phyloP scores from a whole-genome alignment of 2,329 filamentous ascomycete genomes.

The Trichoderma atroviride region DNA sequence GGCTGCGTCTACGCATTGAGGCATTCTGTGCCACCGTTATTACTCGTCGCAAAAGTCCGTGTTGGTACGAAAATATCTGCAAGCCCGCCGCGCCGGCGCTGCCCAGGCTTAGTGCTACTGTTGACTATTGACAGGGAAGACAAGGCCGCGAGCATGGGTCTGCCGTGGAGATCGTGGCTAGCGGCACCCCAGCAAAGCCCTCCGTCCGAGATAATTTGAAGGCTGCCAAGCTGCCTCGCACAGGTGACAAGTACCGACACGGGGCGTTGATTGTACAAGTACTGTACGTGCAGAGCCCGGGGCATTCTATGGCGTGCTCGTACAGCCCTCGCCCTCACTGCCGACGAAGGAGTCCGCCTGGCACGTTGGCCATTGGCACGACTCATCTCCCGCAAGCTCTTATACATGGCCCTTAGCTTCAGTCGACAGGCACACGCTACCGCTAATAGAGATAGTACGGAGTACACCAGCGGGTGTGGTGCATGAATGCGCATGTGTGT shows the following conservation, averaged over 20 bases:
- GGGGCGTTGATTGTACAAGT: conserved; percentile 5
- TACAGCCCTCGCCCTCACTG: neutral
- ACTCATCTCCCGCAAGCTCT: conserved; percentile 8
- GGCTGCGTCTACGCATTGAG: neutral
- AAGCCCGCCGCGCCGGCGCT: conserved; percentile 12
- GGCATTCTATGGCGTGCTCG: neutral
- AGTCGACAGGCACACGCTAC: conserved; percentile 10
- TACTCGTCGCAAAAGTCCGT: neutral
- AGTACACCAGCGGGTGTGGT: conserved; percentile 17
- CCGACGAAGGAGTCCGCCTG: neutral
- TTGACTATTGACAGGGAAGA: conserved; percentile 15
- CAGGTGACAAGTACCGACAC: conserved; percentile 7
- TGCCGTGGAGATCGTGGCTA: conserved; percentile 24
- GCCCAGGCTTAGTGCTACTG: neutral
- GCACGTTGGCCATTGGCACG: neutral
- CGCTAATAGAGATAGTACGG: conserved; percentile 3
- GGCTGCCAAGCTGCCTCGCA: neutral
- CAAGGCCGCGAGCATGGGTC: conserved; percentile 16
- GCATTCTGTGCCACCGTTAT: neutral
- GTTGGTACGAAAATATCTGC: conserved; percentile 2
- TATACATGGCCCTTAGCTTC: conserved; percentile 5
- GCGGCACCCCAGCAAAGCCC: conserved; percentile 15
- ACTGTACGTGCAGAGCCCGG: neutral
- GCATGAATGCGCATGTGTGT: neutral
- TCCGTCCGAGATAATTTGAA: conserved; percentile 20